These are phyloP conservation scores for Pyricularia sp. DNA, from an alignment of 2,329 filamentous ascomycete species.

Conservation along the genomic window DNA sequence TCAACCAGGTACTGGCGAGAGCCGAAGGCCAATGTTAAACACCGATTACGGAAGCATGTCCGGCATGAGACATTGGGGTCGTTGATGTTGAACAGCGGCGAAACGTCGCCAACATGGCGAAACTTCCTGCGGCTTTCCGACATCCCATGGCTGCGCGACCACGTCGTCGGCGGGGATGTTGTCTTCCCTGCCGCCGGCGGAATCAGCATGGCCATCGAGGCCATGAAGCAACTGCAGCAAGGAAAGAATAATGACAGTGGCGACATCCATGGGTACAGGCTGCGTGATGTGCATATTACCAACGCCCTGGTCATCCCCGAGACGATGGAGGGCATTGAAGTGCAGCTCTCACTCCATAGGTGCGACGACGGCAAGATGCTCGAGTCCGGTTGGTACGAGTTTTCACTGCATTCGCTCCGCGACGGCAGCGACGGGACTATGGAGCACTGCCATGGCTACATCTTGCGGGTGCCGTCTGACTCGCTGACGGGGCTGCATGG, in stretches of 20 bases:
- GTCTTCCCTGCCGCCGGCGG: slow-evolving; percentile 28
- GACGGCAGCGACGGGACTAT: slow-evolving; percentile 5
- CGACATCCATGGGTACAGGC: slow-evolving; percentile 4
- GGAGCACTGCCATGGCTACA: slow-evolving; percentile 9
- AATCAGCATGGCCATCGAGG: slow-evolving; percentile 27
- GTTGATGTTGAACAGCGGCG: slow-evolving; percentile 13
- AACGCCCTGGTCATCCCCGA: slow-evolving; percentile 8
- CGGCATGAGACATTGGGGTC: slow-evolving; percentile 30
- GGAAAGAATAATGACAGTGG: neutral
- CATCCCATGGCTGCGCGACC: slow-evolving; percentile 21
- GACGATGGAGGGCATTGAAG: slow-evolving; percentile 6
- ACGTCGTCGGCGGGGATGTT: slow-evolving; percentile 18
- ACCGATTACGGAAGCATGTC: slow-evolving; percentile 18
- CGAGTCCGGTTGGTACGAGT: slow-evolving; percentile 8
- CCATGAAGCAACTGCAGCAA: slow-evolving; percentile 16
- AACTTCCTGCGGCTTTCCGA: slow-evolving; percentile 21
- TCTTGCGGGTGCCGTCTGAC: slow-evolving; percentile 2
- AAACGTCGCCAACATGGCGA: slow-evolving; percentile 8
- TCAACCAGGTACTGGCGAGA: slow-evolving; percentile 32
- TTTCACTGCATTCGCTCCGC: slow-evolving; percentile 9
- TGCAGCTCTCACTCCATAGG: slow-evolving; percentile 7
- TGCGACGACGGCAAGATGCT: slow-evolving; percentile 1
- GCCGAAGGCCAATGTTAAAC: slow-evolving; percentile 16
- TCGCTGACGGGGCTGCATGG: neutral
- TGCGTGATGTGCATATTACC: slow-evolving; percentile 9